Evolutionary conservation across 352 stramenopile genomes (phyloP), one percentile per base, ranked within the genome.

Genomic region (Pythium periplocum): DNA sequence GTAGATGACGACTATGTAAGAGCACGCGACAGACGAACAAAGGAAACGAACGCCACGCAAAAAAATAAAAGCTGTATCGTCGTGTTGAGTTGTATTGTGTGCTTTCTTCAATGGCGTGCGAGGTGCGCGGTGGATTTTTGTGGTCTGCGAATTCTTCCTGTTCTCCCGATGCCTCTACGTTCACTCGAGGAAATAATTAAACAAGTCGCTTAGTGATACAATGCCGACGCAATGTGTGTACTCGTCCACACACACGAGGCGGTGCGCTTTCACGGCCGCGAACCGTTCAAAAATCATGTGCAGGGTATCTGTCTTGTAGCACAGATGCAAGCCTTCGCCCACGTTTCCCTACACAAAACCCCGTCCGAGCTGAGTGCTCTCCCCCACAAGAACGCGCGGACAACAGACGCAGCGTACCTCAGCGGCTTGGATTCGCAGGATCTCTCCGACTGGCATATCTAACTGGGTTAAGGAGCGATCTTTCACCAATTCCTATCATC

Each of bases 211-310:
- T 53, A 94, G 78, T 50, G 83, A 89, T 67, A 94, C 78, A 59
- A 94, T 71, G 51, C 83, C 83, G 46, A 92, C 81, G 61, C 81
- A 92, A 46, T 75, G 81, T 58, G 65, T 76, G 68, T 83, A 87
- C 69, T 92, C 82, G 71, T 94, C 82, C 64, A 90, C 79, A 59
- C 83, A 94, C 40, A 94, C 81, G 49, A 94, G 73, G 34, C 82
- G 83, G 53, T 94, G 83, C n/a, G 80, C 83, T 53, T 94, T 94
- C 51, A 83, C 80, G 8, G 83, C 81, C 34, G 83, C 83, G 52
- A 94, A 94, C 50, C 82, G 82, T 62, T 94, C 83, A 52, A 94
- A 94, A 51, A 94, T 90, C 81, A 92, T 92, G 68, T 94, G 83
- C 58, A 94, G 69, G 64, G 83, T 94, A 70, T 94, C 83, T 4